phyloP scores from a whole-genome alignment of 1,284 basidiomycete species.

The Cutaneotrichosporon spelunceum region DNA sequence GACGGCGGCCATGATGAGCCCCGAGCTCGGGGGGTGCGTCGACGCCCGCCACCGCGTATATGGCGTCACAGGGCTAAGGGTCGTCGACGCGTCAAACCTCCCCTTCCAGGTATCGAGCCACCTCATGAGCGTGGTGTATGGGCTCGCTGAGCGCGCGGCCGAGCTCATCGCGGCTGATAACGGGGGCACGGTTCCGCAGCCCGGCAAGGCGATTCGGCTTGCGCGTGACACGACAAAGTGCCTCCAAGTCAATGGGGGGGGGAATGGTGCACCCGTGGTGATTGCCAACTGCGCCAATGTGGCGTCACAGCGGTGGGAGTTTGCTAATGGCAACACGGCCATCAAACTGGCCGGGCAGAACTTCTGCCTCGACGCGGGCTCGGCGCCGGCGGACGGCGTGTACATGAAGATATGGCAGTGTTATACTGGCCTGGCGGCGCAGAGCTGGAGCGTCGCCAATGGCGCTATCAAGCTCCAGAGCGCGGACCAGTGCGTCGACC shows the following conservation, averaged over 20 bases:
- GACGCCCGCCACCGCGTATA: conserved; percentile 52
- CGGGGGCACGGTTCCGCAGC: conserved; percentile 8
- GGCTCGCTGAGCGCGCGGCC: conserved; percentile 42
- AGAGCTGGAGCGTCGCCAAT: conserved; percentile 25
- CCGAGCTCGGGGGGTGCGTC: conserved; percentile 58
- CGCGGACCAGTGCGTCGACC: conserved; percentile 30
- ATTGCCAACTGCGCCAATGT: conserved; percentile 33
- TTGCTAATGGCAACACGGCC: conserved; percentile 14
- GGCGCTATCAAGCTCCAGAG: conserved; percentile 23
- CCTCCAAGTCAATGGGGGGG: conserved; percentile 28
- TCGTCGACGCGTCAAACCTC: conserved; percentile 55
- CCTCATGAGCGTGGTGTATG: conserved; percentile 45
- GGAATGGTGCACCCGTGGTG: conserved; percentile 13
- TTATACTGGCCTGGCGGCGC: conserved; percentile 20
- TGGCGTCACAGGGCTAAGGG: conserved; percentile 53
- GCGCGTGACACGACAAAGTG: conserved; percentile 31
- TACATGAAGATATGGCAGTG: conserved; percentile 25
- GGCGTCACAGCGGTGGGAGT: conserved; percentile 29
- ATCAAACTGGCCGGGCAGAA: conserved; percentile 27
- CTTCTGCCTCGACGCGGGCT: conserved; percentile 33
- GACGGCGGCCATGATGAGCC: conserved; percentile 62
- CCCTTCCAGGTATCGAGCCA: conserved; percentile 53
- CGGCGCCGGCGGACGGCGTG: conserved; percentile 14
- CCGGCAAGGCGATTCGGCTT: conserved; percentile 24
- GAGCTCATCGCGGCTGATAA: conserved; percentile 41